Base-by-base conservation (phyloP, 2,329 filamentous ascomycete species). In the Xylaria sp. region DNA sequence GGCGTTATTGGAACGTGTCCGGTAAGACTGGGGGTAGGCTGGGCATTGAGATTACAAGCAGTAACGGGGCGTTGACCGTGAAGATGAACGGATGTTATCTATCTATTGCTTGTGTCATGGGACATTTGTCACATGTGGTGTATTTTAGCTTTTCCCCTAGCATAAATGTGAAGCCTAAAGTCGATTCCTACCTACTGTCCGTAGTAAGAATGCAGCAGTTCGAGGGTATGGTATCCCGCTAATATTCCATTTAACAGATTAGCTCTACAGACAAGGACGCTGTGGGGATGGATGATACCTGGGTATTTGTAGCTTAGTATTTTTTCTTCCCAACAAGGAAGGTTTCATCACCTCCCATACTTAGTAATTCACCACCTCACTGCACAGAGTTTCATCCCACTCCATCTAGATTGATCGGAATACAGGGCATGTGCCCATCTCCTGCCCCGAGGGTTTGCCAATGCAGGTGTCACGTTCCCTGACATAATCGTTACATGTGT, bases 311-410 rank as follows among this genome's bases (percentile, higher is more conserved):
- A 61, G 56, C 11, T 29, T 22, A 38, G 33, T 45, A n/a, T 42
- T 55, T 42, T 55, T 20, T 49, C 20, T 56, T 63, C 65, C 65
- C 49, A 64, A 67, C 33, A 9, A 33, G 65, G 65, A 67, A 67
- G 65, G 65, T 67, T 61, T 53, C 65, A 54, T 67, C 55, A 42
- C 42, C 9, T 56, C 27, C 13, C n/a, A n/a, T n/a, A n/a, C n/a
- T n/a, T n/a, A n/a, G 56, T 58, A 42, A 22, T 59, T 38, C 13
- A 54, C 47, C 2, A n/a, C 31, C 60, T 59, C 49, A 56, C 49
- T 47, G 1, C 55, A 49, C 33, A 51, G 36, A 42, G 11, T 59
- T 60, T 67, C 60, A 60, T 55, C 11, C 36, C 33, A 38, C 31
- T n/a, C 22, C 45, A 60, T 57, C 54, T 56, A 53, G 39, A 61